Percentiles rank a stretch among this genome's conserved stretches.
Evolutionary conservation across 2,329 filamentous ascomycete species (phyloP).

Genomic region (Teratosphaeria pseudoeucalypti): DNA sequence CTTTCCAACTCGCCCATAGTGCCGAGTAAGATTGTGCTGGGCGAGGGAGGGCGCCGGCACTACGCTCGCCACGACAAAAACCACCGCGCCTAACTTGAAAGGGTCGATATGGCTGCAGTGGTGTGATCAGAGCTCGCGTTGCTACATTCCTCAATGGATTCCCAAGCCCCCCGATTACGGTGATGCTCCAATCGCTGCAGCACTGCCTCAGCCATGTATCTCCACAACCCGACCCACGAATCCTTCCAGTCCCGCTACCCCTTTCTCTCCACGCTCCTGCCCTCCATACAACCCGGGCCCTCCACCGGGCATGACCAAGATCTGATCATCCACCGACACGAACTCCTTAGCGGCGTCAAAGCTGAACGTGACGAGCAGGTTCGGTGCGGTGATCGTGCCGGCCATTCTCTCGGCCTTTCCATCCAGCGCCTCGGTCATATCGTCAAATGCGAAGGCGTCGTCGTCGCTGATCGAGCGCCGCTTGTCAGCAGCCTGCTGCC

Average conservation of each 20-base stretch:
- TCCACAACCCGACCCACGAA: conserved; percentile 55
- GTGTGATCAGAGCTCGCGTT: neutral
- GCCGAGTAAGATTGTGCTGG: neutral
- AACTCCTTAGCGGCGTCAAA: conserved; percentile 61
- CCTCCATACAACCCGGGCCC: conserved; percentile 49
- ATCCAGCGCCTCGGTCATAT: conserved; percentile 2
- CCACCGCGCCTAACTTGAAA: neutral
- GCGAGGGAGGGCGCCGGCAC: neutral
- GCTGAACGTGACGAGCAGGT: conserved; percentile 52
- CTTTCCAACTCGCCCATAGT: conserved; percentile 2
- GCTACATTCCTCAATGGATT: neutral
- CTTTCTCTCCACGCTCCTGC: conserved; percentile 39
- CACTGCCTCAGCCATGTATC: conserved; percentile 9
- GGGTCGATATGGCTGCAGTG: neutral
- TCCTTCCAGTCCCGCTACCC: conserved; percentile 54
- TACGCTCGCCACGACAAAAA: neutral
- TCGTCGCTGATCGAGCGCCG: conserved; percentile 3
- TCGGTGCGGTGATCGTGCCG: conserved; percentile 14
- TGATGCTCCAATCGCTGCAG: neutral
- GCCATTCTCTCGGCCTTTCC: conserved; percentile 11
- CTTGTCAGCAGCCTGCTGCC: neutral
- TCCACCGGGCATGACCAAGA: conserved; percentile 62
- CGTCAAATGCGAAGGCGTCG: conserved; percentile 18
- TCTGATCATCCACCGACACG: conserved; percentile 59
- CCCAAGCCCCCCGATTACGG: neutral